Percentiles rank a stretch among this genome's conserved stretches.
These are phyloP conservation scores for Scutellaria minor DNA, from an alignment of 257 asterid species.

Conservation along the genomic window DNA sequence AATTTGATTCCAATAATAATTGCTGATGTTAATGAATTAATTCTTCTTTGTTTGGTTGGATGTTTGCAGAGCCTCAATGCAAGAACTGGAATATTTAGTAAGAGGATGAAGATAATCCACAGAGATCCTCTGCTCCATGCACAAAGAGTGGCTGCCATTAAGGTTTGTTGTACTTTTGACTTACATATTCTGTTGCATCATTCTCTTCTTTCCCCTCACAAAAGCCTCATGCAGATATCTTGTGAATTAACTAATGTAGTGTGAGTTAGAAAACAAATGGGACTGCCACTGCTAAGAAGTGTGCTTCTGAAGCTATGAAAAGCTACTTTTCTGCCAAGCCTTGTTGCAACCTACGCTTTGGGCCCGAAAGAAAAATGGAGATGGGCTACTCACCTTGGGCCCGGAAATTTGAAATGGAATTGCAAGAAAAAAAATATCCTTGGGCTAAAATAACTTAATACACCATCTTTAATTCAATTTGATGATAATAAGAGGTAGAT, in stretches of 20 bases:
- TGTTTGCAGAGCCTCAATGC: conserved; percentile 64
- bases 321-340: conserved; percentile 51
- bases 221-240: not conserved
- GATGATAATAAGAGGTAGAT: too few species aligned
- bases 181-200: not conserved
- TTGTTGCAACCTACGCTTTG: too few species aligned
- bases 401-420: too few species aligned
- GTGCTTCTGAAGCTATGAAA: conserved; percentile 88
- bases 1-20: too few species aligned
- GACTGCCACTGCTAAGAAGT: conserved; percentile 79
- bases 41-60: too few species aligned
- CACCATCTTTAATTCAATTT: too few species aligned
- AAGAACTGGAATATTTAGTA: conserved; percentile 85
- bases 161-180: conserved; percentile 51
- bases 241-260: not conserved
- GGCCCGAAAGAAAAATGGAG: too few species aligned
- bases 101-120: conserved; percentile 93
- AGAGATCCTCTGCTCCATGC: conserved; percentile 82
- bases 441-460: too few species aligned
- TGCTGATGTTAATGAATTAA: too few species aligned
- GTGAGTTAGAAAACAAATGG: conserved; percentile 64
- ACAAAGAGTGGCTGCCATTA: conserved; percentile 92
- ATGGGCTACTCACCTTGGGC: too few species aligned
- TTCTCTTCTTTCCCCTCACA: not conserved
- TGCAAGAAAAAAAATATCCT: too few species aligned